Evolutionary conservation across 768 basidiomycete species (phyloP).

Genomic region (Mycena capillaripes): DNA sequence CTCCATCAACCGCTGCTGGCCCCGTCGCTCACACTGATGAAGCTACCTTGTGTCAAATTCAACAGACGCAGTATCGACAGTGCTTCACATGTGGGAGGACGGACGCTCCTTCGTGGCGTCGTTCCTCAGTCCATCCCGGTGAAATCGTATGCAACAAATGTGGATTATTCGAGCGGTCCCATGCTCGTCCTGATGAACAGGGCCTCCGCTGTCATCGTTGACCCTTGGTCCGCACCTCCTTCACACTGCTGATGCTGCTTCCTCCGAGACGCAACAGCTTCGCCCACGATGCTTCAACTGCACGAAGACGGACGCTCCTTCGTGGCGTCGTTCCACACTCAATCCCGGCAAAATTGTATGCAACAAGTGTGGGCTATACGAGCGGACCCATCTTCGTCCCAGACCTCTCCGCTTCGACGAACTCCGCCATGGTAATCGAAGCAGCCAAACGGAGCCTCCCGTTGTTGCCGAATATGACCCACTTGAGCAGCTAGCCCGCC

Average conservation of each 20-base stretch:
- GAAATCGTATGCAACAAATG: no score
- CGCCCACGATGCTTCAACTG: conserved; percentile 91
- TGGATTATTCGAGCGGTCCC: no score
- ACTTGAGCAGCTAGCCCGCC: conserved; percentile 14
- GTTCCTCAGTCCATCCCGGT: no score
- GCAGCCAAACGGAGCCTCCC: conserved; percentile 27
- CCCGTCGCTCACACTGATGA: no score
- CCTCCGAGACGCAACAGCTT: conserved; percentile 84
- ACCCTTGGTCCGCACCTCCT: no score
- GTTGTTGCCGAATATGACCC: neutral
- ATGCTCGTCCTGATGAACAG: no score
- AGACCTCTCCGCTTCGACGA: conserved; percentile 72
- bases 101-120: no score
- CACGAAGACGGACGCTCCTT: conserved; percentile 91
- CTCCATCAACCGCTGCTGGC: no score
- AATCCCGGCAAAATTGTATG: conserved; percentile 94
- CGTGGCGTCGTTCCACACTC: conserved; percentile 89
- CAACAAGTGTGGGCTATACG: conserved; percentile 93
- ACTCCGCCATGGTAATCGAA: conserved; percentile 50
- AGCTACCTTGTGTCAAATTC: no score
- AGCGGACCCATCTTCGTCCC: conserved; percentile 87
- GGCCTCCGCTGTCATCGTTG: no score
- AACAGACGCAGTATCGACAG: no score
- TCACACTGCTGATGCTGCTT: conserved; percentile 43
- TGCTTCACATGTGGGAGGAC: no score